phyloP scores from a whole-genome alignment of 148 eudicot species.

The Talinum fruticosum region DNA sequence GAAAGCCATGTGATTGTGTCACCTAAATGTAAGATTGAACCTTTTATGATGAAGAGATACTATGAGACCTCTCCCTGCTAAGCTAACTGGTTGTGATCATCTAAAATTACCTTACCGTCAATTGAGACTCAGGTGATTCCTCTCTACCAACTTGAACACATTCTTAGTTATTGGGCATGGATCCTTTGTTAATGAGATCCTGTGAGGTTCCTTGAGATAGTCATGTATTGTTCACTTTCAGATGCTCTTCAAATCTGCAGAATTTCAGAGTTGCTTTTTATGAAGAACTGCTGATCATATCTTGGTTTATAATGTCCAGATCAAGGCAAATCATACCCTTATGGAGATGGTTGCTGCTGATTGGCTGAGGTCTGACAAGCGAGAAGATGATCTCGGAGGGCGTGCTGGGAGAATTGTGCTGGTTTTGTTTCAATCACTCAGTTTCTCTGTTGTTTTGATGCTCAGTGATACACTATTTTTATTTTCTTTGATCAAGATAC shows the following conservation, averaged over 20 bases:
- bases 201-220: neutral
- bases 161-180: neutral
- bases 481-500: too few relatives aligned
- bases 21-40: too few relatives aligned
- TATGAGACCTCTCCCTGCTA: too few relatives aligned
- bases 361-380: conserved; percentile 62
- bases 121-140: neutral
- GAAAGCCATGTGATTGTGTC: neutral
- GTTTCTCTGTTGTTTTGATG: neutral
- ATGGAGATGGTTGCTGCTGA: conserved; percentile 74
- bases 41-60: too few relatives aligned
- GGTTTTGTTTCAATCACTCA: conserved; percentile 29
- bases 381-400: conserved; percentile 68
- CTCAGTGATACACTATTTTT: too few relatives aligned
- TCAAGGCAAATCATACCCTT: conserved; percentile 53
- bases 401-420: conserved; percentile 66
- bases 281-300: neutral
- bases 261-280: neutral
- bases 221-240: neutral
- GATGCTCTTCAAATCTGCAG: neutral
- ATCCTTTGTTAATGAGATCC: neutral
- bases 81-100: neutral
- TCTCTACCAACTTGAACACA: neutral
- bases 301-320: conserved; percentile 28
- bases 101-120: neutral